These are phyloP conservation scores for Arachnomyces sp. DNA, from an alignment of 2,329 filamentous ascomycete genomes.

Conservation along the genomic window DNA sequence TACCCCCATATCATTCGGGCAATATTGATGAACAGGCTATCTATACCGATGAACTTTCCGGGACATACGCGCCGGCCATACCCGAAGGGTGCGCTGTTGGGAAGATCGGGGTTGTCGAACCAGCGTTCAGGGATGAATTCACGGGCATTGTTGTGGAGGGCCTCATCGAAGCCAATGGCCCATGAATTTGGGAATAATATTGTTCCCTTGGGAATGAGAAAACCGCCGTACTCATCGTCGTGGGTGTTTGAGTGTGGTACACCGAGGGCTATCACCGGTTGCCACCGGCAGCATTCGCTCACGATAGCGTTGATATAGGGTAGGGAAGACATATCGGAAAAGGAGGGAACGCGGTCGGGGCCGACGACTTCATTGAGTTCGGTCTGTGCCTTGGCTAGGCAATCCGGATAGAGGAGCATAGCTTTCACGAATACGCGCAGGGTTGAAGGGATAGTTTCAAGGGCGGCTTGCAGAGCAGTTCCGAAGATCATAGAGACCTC, in stretches of 20 bases:
- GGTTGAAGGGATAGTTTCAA: too few species aligned
- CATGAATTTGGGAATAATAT: conserved; percentile 36
- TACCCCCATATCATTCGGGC: conserved; percentile 45
- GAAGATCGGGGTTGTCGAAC: conserved; percentile 38
- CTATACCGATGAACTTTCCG: conserved; percentile 23
- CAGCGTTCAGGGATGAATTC: conserved; percentile 34
- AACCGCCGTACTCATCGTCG: conserved; percentile 15
- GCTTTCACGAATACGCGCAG: too few species aligned
- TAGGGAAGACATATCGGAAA: conserved; percentile 40
- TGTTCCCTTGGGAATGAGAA: conserved; percentile 14
- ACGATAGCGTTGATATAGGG: conserved; percentile 47
- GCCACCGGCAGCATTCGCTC: conserved; percentile 49
- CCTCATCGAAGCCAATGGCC: conserved; percentile 34
- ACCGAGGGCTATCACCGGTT: conserved; percentile 26
- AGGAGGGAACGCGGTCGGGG: conserved; percentile 36
- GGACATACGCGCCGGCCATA: conserved; percentile 47
- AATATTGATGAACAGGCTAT: conserved; percentile 46
- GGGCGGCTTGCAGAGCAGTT: too few species aligned
- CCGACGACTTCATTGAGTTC: conserved; percentile 46
- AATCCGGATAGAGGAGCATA: too few species aligned
- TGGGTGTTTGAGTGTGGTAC: conserved; percentile 14
- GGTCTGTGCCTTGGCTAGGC: conserved; percentile 35
- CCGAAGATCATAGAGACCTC: too few species aligned
- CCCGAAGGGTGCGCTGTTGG: conserved; percentile 48
- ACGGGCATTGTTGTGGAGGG: conserved; percentile 30